Evolutionary conservation across 2,329 filamentous ascomycete species (phyloP).

Genomic region (Gnomoniopsis sp.): DNA sequence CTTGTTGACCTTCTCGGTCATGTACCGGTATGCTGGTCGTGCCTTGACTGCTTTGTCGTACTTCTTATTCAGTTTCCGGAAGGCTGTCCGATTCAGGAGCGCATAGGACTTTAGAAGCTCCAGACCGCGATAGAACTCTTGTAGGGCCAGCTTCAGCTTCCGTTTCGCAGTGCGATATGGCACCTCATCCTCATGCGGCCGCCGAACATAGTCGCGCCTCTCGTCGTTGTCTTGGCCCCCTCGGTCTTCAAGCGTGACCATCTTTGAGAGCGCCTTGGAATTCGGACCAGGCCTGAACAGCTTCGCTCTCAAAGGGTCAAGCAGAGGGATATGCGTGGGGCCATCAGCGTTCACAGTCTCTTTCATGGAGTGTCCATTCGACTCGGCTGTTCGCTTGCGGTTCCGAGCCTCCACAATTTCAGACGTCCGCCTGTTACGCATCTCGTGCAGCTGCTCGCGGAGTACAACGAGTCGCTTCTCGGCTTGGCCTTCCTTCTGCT

Average conservation of each 20-base stretch:
- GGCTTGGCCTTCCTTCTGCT: slow-evolving; percentile 81
- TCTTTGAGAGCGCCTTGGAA: slow-evolving; percentile 54
- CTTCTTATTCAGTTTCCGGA: slow-evolving; percentile 98
- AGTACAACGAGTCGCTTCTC: slow-evolving; percentile 67
- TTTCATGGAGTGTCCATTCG: slow-evolving; percentile 19
- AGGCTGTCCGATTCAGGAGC: slow-evolving; percentile 85
- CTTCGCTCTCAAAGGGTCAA: slow-evolving; percentile 51
- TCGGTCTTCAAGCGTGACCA: slow-evolving; percentile 47
- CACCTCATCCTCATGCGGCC: slow-evolving; percentile 56
- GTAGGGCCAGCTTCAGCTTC: slow-evolving; percentile 85
- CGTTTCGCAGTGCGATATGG: slow-evolving; percentile 84
- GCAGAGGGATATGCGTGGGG: slow-evolving; percentile 33
- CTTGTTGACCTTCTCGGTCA: slow-evolving; percentile 87
- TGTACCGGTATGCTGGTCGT: slow-evolving; percentile 73
- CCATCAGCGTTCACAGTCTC: slow-evolving; percentile 23
- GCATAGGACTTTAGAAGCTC: slow-evolving; percentile 92
- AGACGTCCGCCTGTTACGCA: slow-evolving; percentile 77
- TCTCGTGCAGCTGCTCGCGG: slow-evolving; percentile 84
- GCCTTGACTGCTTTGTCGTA: slow-evolving; percentile 89
- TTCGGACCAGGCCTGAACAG: slow-evolving; percentile 58
- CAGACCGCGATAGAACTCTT: slow-evolving; percentile 89
- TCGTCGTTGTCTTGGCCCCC: slow-evolving; percentile 27
- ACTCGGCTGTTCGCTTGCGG: slow-evolving; percentile 29
- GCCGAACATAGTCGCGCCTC: slow-evolving; percentile 49
- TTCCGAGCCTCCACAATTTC: slow-evolving; percentile 55